Base-by-base conservation (phyloP, 139 green algal species). In the Chlamydomonas incerta region DNA sequence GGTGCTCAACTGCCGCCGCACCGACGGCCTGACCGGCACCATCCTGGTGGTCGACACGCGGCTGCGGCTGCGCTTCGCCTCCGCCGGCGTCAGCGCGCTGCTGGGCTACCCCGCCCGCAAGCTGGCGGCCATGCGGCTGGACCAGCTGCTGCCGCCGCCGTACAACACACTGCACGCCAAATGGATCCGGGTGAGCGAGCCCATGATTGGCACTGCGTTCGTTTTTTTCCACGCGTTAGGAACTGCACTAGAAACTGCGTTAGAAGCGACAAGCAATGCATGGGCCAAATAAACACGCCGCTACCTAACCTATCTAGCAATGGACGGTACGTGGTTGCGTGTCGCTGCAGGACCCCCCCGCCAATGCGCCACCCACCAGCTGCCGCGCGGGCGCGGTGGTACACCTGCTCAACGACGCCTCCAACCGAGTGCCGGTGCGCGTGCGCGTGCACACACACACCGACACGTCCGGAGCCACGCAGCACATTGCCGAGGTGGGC, bases 381-480 rank as follows among this genome's bases (percentile, higher is more conserved):
- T 92, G 88, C 80, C 80, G 88, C 17, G 60, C 80, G 11, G 88
- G 84, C 80, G 41, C 50, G 1, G 84, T 89, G 33, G 88, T 92
- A 24, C 52, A 83, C 58, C 67, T 92, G 73, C 26, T 88, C 33
- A 74, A 72, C 60, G 66, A 68, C 47, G 83, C 57, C 50, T 58
- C 52, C 58, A 65, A 33, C 31, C 68, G 63, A 21, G 83, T 91
- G 69, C 83, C 88, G 0, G 88, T 74, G 34, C 34, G 68, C 8
- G 10, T 74, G 55, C 55, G 55, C 18, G 55, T 60, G 55, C 18
- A 24, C 55, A 24, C 41, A 5, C 41, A 60, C 55, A 60, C 55
- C 9, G 55, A 60, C 55, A 50, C 41, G 41, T 50, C 41, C 41
- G 41, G 41, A 5, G 41, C 41, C 6, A 50, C 41, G 41, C 41